Base-by-base conservation (phyloP, 352 stramenopile species). In the Phytophthora macrochlamydospora region DNA sequence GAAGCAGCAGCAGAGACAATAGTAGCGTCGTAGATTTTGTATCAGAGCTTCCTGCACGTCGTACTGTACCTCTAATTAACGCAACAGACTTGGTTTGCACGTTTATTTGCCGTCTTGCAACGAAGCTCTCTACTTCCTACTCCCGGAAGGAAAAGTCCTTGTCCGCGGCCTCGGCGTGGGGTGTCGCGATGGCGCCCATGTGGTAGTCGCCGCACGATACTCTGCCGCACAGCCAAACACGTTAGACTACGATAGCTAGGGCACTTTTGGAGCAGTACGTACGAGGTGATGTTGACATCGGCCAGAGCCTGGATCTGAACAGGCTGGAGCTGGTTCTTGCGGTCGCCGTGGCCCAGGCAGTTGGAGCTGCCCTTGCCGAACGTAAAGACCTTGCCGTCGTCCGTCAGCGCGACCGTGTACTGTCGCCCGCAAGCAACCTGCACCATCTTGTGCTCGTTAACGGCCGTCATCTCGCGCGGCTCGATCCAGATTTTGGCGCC, bases 401-500 rank as follows among this genome's bases (percentile, higher is more conserved):
- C 83, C 7, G 72, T 90, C 63, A 89, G 86, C 42, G 65, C 92
- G n/a, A 87, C 78, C 2, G 91, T 97, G 73, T 94, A 97, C 71
- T 76, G 73, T 33, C 86, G 85, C 37, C 93, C 93, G 54, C 90
- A 97, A 38, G 77, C 81, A n/a, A 96, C 87, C 52, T 93, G 74
- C 32, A 90, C 78, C 42, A 96, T 75, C 33, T 80, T 89, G 67
- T 95, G 74, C 61, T 78, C 74, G 28, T 78, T 73, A 24, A 97
- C 76, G 33, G 84, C 79, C 33, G 87, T 95, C 84, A 97, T 94
- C 68, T 93, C 81, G 51, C 92, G 84, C 51, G 95, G 96, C 81
- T 98, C 93, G 31, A 98, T 85, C 80, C 93, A 97, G 48, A 97
- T 77, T 70, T 98, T 97, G 32, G 86, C 86, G 65, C 89, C 89